phyloP scores from a whole-genome alignment of 148 eudicot species.

The Talinum fruticosum region DNA sequence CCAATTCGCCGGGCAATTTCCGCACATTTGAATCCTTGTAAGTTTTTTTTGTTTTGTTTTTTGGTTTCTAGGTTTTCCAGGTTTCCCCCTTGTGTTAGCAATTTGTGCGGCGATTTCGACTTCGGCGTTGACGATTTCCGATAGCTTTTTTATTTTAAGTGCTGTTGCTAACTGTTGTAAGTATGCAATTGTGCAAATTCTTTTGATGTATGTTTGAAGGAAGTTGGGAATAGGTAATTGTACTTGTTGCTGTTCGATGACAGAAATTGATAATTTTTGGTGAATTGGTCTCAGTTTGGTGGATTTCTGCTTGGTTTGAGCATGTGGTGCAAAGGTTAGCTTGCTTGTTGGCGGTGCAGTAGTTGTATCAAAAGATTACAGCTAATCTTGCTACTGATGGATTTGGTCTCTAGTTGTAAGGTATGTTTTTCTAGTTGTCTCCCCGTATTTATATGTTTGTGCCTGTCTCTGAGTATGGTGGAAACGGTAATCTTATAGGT shows the following conservation, averaged over 20 bases:
- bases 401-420: slow-evolving; percentile 76
- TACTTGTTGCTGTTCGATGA: background rate
- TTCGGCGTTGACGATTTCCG: background rate
- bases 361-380: background rate
- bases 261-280: background rate
- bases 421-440: slow-evolving; percentile 29
- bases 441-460: slow-evolving; percentile 4
- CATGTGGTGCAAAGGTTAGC: slow-evolving; percentile 9
- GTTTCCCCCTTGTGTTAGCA: background rate
- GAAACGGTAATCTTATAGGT: background rate
- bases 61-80: slow-evolving; percentile 15
- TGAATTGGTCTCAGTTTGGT: slow-evolving; percentile 9
- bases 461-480: background rate
- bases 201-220: background rate
- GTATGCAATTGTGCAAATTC: background rate
- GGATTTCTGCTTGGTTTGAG: slow-evolving; percentile 14
- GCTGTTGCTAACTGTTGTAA: background rate
- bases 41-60: background rate
- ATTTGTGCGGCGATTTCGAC: background rate
- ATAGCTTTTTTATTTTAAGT: no score
- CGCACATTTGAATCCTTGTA: background rate
- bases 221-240: background rate
- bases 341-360: background rate
- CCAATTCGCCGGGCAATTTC: background rate
- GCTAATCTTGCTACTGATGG: slow-evolving; percentile 42